phyloP scores from a whole-genome alignment of 495 filamentous ascomycete species.

The Cercophora samala region DNA sequence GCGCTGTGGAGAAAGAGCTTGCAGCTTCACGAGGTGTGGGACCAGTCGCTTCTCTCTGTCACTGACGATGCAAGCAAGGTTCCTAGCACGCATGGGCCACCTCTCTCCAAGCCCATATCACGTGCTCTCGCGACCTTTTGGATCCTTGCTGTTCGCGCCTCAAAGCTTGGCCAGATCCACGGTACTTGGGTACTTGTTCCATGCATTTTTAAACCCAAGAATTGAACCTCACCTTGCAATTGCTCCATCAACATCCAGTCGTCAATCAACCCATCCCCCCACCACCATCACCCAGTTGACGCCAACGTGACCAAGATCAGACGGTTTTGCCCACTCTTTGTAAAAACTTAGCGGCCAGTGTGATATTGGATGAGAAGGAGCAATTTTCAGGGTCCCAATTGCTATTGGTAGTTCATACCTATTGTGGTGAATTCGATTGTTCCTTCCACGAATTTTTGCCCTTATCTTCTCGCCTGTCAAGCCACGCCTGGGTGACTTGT shows the following conservation, averaged over 20 bases:
- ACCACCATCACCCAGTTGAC: not conserved
- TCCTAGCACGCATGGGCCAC: slow-evolving; percentile 3
- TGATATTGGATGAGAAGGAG: not conserved
- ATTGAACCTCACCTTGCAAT: not conserved
- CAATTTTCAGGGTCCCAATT: not conserved
- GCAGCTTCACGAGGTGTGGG: slow-evolving; percentile 13
- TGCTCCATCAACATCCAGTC: not conserved
- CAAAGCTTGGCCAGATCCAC: not conserved
- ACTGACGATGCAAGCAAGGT: slow-evolving; percentile 1
- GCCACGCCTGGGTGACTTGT: not conserved
- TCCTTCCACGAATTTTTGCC: not conserved
- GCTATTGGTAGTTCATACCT: not conserved
- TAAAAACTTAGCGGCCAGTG: not conserved
- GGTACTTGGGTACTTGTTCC: not conserved
- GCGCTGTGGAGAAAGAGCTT: slow-evolving; percentile 22
- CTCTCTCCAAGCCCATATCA: not conserved
- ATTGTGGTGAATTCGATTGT: not conserved
- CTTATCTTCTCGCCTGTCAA: not conserved
- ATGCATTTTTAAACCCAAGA: not conserved
- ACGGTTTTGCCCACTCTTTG: not conserved
- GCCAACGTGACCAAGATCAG: not conserved
- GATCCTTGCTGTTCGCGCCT: not conserved
- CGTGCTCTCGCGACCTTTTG: not conserved
- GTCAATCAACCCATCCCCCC: not conserved
- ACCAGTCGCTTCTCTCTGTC: not conserved